Evolutionary conservation across 495 filamentous ascomycete species (phyloP), one percentile per base, ranked within the genome.

Genomic region (Podospora conica): DNA sequence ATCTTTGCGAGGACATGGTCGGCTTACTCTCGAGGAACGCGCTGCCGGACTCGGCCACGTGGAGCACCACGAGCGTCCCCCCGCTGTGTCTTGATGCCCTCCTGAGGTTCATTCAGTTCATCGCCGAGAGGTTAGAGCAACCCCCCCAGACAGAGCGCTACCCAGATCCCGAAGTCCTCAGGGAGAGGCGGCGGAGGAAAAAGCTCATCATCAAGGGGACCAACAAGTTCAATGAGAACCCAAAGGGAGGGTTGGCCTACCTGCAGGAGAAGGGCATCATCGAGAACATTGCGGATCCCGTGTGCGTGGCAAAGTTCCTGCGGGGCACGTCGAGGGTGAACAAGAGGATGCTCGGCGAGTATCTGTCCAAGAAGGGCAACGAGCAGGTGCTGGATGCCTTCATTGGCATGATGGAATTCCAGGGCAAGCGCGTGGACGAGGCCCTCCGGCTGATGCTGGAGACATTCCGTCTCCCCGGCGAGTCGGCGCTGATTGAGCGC

Each of bases 31-130:
- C 95, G 27, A 84, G 95, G 63, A 98, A 96, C 72, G 95, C 95
- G 10, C 92, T 99, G 70, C 95, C 95, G 9, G 95, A 99, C 72
- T 96, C 95, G 3, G 96, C 93, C 11, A 98, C 94, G 23, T 99
- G 95, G 95, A 99, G 95, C 75, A 99, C 95, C 0, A 97, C 95
- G 25, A 99, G 96, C 74, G 95, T 99, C 11, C 95, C 95, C 20
- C 95, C 96, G 3, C 77, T 99, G 21, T 99, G 96, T 72, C 80
- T 99, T 9, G 95, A 99, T 72, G 90, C 95, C 57, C 83, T 98
- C 1, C 82, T 99, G 15, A 87, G 92, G 18, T 98, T 92, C 69
- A 84, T 99, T 54, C 93, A 96, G 70, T 96, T 89, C 61, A 88
- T 99, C 64, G 88, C 92, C 11, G 94, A 97, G 69, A 83, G 95